These are phyloP conservation scores for Hygrocybe punicea DNA, from an alignment of 768 basidiomycete genomes.

Conservation along the genomic window DNA sequence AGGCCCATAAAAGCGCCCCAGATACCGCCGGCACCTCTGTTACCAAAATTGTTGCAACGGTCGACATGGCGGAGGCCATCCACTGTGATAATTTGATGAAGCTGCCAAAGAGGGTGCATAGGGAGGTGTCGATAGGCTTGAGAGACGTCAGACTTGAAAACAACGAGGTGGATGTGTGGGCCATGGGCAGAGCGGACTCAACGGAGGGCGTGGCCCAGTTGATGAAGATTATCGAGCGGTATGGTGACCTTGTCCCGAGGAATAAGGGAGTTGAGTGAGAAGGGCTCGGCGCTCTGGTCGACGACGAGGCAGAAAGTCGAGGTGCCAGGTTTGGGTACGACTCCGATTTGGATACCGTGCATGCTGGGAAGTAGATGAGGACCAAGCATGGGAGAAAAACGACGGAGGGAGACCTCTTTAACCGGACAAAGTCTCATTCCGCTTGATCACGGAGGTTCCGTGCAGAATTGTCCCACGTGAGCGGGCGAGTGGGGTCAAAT, in stretches of 20 bases:
- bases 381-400: too few species aligned
- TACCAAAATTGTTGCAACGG: conserved; percentile 11
- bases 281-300: conserved; percentile 37
- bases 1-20: conserved; percentile 15
- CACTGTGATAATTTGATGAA: conserved; percentile 25
- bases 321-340: too few species aligned
- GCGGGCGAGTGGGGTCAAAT: conserved; percentile 14
- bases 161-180: conserved; percentile 6
- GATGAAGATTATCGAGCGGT: conserved; percentile 34
- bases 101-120: conserved; percentile 30
- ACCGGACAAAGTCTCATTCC: too few species aligned
- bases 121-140: conserved; percentile 35
- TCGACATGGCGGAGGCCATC: conserved; percentile 10
- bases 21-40: conserved; percentile 1
- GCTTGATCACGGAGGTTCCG: too few species aligned
- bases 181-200: neutral
- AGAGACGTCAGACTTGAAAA: conserved; percentile 41
- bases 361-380: too few species aligned
- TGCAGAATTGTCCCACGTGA: too few species aligned
- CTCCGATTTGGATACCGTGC: too few species aligned
- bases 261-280: conserved; percentile 9
- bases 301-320: conserved; percentile 40
- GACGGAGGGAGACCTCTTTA: too few species aligned
- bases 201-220: conserved; percentile 26
- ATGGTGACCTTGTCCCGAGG: conserved; percentile 24